Conservation (phyloP, 2,329 filamentous ascomycete genomes). For the Ilyonectria robusta region DNA sequence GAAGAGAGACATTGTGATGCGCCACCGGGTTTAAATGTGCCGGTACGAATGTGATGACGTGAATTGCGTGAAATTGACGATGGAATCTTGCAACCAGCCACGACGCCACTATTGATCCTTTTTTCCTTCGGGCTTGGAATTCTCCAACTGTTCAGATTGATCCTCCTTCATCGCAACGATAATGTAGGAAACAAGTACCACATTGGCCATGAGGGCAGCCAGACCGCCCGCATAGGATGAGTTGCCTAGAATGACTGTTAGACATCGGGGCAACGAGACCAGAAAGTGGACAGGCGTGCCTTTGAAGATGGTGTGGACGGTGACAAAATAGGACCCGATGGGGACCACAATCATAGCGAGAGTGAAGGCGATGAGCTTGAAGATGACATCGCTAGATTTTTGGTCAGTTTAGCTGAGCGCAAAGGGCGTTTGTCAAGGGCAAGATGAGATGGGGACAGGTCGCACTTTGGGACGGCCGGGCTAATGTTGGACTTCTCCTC, state of each 20-base stretch:
- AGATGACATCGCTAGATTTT: conserved; percentile 79
- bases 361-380: conserved; percentile 92
- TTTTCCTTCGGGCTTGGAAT: conserved; percentile 61
- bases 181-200: conserved; percentile 91
- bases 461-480: conserved; percentile 88
- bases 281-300: conserved; percentile 64
- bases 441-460: conserved; percentile 37
- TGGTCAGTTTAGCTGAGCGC: conserved; percentile 19
- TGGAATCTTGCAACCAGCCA: not conserved
- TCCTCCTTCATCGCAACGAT: conserved; percentile 94
- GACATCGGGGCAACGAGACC: conserved; percentile 17
- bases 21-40: conserved; percentile 14
- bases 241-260: conserved; percentile 73
- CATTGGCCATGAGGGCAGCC: conserved; percentile 91
- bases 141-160: conserved; percentile 63
- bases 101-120: conserved; percentile 59
- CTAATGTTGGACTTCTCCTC: conserved; percentile 78
- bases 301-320: conserved; percentile 81
- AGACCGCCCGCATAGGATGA: conserved; percentile 87
- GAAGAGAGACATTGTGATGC: conserved; percentile 38
- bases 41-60: conserved; percentile 9
- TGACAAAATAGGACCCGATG: conserved; percentile 90
- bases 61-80: conserved; percentile 10
- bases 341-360: conserved; percentile 91
- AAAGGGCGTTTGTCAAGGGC: not conserved